Evolutionary conservation across 441 rosid genomes (phyloP).

Genomic region (Melastoma candidum): DNA sequence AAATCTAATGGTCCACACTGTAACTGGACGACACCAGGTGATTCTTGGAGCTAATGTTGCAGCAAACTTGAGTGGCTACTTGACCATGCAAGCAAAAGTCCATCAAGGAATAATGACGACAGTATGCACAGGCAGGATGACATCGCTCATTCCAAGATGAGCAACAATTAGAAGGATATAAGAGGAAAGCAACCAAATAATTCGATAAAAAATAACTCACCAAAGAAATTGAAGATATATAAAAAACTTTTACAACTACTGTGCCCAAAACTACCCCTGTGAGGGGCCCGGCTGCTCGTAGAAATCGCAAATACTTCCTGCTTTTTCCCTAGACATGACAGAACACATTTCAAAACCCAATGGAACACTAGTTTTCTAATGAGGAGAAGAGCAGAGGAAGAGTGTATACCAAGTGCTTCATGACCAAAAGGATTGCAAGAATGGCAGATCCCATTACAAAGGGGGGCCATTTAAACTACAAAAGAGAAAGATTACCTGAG

Average conservation of each 20-base stretch:
- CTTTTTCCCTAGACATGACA: slow-evolving; percentile 67
- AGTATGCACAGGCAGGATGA: too few relatives aligned
- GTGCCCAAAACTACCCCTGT: slow-evolving; percentile 91
- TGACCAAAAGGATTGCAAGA: slow-evolving; percentile 64
- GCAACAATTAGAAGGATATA: too few relatives aligned
- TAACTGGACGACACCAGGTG: too few relatives aligned
- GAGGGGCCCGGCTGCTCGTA: slow-evolving; percentile 84
- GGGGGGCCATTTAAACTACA: slow-evolving; percentile 98
- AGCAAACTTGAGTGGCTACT: too few relatives aligned
- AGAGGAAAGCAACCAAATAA: slow-evolving; percentile 1
- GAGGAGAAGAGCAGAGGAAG: slow-evolving; percentile 1
- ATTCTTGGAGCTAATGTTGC: too few relatives aligned
- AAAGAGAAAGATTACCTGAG: slow-evolving; percentile 50
- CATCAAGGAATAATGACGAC: too few relatives aligned
- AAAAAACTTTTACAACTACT: slow-evolving; percentile 61
- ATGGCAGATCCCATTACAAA: slow-evolving; percentile 87
- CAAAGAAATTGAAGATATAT: slow-evolving; percentile 76
- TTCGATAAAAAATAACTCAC: slow-evolving; percentile 28
- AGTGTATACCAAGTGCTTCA: slow-evolving; percentile 79
- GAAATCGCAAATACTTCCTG: slow-evolving; percentile 64
- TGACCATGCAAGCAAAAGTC: too few relatives aligned
- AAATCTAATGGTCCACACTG: too few relatives aligned
- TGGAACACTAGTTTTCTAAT: neutral
- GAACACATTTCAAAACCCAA: slow-evolving; percentile 15
- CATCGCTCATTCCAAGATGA: neutral